Evolutionary conservation across 768 basidiomycete species (phyloP), one percentile per base, ranked within the genome.

Genomic region (Leccinum uliginosum): DNA sequence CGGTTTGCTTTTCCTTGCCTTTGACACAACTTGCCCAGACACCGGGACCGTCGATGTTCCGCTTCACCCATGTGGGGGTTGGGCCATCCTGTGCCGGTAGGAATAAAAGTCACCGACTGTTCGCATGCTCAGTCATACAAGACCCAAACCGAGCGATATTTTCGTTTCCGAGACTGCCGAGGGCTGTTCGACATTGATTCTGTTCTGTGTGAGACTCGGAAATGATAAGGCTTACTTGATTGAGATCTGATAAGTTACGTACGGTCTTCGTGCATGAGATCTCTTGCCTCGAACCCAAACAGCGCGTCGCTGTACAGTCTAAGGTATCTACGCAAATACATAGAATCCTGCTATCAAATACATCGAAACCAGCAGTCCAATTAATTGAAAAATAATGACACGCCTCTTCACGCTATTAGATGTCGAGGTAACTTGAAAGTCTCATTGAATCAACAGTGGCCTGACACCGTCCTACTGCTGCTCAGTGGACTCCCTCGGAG

Each of bases 1-100:
- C 81, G 0, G 87, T 80, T 64, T 85, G 86, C 60, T 81, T 87
- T 69, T 93, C 92, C 62, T 86, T 93, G 19, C 91, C 91, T 68
- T 87, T 90, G 29, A 91, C 80, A 77, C 89, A 93, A 64, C 85
- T 91, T 10, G 83, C 87, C 91, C 91, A 93, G 19, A 93, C 74
- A 17, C 91, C 91, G 19, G 91, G 91, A 9, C 91, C 91, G 58
- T 89, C 87, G 56, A 92, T 80, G 24, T 75, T 71, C 44, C 80
- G 74, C 69, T 83, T 89, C 21, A 73, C 78, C 85, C 85, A 86
- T 27, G 84, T 78, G 17, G 84, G 79, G 3, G 82, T 82, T 29
- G 64, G 38, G 6, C 87, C 87, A 63, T 88, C 85, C 87, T 89
- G 60, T 11, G 40, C 29, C 19, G 40, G 29, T 10, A 29, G 24